Percentiles rank a stretch among this genome's conserved stretches.
These are phyloP conservation scores for Hypoxylon perforatum DNA, from an alignment of 495 filamentous ascomycete species.

Conservation along the genomic window DNA sequence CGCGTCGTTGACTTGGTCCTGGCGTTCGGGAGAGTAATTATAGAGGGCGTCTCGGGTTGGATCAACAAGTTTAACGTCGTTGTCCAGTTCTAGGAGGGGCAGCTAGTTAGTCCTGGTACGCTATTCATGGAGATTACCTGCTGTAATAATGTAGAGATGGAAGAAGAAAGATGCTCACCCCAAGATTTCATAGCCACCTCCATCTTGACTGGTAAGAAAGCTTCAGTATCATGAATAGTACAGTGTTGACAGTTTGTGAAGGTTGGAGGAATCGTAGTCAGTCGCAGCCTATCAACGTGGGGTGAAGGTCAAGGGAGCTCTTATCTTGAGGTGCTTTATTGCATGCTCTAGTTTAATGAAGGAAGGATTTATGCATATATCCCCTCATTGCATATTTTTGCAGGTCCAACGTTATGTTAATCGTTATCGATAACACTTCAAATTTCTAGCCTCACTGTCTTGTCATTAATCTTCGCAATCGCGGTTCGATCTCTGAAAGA, in stretches of 20 bases:
- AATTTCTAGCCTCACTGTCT: conserved; percentile 29
- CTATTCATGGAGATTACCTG: too few species aligned
- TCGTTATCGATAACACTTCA: conserved; percentile 43
- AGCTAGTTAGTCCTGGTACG: conserved; percentile 20
- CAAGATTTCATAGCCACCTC: conserved; percentile 69
- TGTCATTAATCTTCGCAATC: conserved; percentile 29
- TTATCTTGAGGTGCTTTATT: conserved; percentile 18
- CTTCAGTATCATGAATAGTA: neutral
- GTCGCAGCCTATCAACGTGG: conserved; percentile 20
- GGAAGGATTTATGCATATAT: neutral
- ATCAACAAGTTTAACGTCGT: conserved; percentile 84
- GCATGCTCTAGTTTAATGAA: neutral
- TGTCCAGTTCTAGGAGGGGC: conserved; percentile 80
- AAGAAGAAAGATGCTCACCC: conserved; percentile 53
- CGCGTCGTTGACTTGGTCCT: conserved; percentile 67
- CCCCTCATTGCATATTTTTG: neutral
- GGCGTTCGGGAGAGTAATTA: conserved; percentile 73
- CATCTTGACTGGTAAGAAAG: conserved; percentile 49
- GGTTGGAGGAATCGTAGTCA: conserved; percentile 4
- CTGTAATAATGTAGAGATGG: neutral
- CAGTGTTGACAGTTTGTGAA: neutral
- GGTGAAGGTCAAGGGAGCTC: conserved; percentile 33
- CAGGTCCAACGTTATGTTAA: neutral
- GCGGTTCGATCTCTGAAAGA: conserved; percentile 25
- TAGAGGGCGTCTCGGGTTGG: conserved; percentile 91